Conservation (phyloP, 257 asterid species). For the Jaltomata sinuosa region DNA sequence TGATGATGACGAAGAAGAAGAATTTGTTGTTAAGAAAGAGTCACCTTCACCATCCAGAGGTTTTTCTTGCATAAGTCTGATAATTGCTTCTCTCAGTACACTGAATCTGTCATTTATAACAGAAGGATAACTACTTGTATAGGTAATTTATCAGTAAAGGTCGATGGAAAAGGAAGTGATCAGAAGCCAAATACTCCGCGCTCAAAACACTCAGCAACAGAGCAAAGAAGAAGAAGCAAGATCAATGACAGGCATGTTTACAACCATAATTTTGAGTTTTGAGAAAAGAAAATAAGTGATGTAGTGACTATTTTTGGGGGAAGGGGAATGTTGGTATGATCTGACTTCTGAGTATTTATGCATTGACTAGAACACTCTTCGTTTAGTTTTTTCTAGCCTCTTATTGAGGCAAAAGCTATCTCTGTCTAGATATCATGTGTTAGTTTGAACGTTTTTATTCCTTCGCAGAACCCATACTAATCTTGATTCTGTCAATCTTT, state of each 20-base stretch:
- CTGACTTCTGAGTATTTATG: neutral
- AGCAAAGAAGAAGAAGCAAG: constrained; percentile 98
- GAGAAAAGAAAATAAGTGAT: neutral
- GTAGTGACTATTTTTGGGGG: neutral
- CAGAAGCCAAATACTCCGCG: constrained; percentile 93
- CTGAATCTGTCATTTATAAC: neutral
- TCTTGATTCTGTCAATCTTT: neutral
- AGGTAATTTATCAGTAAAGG: constrained; percentile 60
- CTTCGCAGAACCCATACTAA: neutral
- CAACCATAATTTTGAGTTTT: neutral
- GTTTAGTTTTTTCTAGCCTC: neutral
- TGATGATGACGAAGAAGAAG: constrained; percentile 71
- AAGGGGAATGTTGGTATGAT: neutral
- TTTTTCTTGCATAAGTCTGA: constrained; percentile 13
- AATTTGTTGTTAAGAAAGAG: constrained; percentile 59
- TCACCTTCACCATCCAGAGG: constrained; percentile 57
- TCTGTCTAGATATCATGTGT: neutral
- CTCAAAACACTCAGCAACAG: constrained; percentile 98
- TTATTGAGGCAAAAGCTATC: neutral
- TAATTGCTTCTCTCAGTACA: neutral
- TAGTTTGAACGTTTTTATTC: neutral
- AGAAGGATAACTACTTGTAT: neutral
- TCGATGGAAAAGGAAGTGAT: constrained; percentile 49
- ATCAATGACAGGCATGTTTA: constrained; percentile 87
- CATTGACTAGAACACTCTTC: neutral